Evolutionary conservation across 2,329 filamentous ascomycete genomes (phyloP), one percentile per base, ranked within the genome.

Genomic region (Chaetomiaceae sp.): DNA sequence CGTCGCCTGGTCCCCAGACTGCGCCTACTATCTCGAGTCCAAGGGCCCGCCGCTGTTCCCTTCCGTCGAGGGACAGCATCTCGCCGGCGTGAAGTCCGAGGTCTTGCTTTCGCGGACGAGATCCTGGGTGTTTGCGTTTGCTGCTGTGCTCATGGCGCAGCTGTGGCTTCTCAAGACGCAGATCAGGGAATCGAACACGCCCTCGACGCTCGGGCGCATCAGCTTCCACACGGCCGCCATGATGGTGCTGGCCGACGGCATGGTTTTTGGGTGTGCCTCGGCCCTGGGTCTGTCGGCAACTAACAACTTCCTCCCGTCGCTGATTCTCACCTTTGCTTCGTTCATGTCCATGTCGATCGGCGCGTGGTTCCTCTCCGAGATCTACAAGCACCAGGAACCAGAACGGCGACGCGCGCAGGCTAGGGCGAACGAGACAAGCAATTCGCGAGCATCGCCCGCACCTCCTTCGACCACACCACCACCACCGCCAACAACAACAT

Each of bases 1-100:
- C 6, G 75, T 87, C 20, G 72, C 86, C 17, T 87, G 82, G 68
- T 87, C 84, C 11, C 84, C 84, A 1, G 84, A 87, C 65, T 88
- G 84, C 62, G 80, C 76, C 4, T 86, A 82, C 67, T 84, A 85
- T 56, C 71, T 88, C 31, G 81, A 85, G 62, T 80, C 80, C 14
- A 83, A 82, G 61, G 84, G 84, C 0, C 81, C 83, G 1, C 83
- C 83, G 0, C 69, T 73, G 14, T 83, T 75, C 55, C 64, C 79
- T 0, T 70, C 75, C 0, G 67, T 67, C 5, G 77, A 82, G 29
- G 77, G 76, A 1, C 69, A 76, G 8, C 83, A 87, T 63, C 71
- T 87, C 4, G 65, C 74, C 1, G 83, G 83, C 8, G 73, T 80
- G 62, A 87, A 86, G 64, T 75, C 80, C 44, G 83, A 86, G 66